Conservation (phyloP, 345 rosid genomes). For the Eucalyptus curtisii region DNA sequence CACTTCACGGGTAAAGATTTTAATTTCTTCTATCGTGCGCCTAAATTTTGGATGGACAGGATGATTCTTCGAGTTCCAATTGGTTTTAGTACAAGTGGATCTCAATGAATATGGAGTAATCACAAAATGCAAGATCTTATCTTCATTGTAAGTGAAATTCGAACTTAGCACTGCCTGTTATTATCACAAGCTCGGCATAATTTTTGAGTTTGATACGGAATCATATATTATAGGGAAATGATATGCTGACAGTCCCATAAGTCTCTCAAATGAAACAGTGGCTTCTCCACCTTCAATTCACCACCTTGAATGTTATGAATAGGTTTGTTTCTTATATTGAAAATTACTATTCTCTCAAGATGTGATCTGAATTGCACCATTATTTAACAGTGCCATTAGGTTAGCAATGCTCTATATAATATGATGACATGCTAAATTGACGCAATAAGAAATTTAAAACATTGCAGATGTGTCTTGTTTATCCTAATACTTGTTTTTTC, state of each 20-base stretch:
- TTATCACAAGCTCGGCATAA: background rate
- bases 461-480: fast-evolving
- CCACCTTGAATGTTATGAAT: background rate
- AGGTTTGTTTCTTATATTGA: background rate
- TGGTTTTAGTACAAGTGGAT: background rate
- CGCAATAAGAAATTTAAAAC: background rate
- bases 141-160: background rate
- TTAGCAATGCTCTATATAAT: background rate
- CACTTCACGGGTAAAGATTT: background rate
- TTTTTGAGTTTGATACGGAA: fast-evolving
- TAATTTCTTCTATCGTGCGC: background rate
- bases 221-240: no score
- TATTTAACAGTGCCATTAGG: background rate
- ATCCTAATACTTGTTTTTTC: background rate
- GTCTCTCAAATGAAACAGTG: background rate
- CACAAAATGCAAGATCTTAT: background rate
- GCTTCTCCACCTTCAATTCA: background rate
- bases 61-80: background rate
- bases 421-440: background rate
- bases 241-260: background rate
- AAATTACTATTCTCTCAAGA: no score
- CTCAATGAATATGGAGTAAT: background rate
- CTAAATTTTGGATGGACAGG: background rate
- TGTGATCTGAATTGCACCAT: background rate
- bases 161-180: fast-evolving